Evolutionary conservation across 192 early-diverging fungal species (phyloP).

Genomic region (Phycomyces blakesleeanus): DNA sequence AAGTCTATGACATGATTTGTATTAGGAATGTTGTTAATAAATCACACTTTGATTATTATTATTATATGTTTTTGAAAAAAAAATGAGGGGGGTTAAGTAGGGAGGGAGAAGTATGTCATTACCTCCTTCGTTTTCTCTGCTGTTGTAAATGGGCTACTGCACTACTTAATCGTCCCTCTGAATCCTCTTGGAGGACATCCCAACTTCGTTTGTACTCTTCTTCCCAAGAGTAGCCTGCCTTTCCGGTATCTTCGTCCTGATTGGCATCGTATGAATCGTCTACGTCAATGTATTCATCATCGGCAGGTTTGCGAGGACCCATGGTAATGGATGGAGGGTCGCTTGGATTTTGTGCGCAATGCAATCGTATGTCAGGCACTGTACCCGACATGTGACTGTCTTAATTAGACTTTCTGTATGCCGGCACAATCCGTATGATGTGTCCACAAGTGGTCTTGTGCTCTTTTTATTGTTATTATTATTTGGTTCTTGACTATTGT

Average conservation of each 20-base stretch:
- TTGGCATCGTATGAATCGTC: slow-evolving; percentile 48
- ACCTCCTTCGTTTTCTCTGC: slow-evolving; percentile 64
- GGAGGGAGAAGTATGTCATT: too few species aligned
- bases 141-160: slow-evolving; percentile 70
- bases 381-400: too few species aligned
- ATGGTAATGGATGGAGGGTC: slow-evolving; percentile 13
- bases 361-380: too few species aligned
- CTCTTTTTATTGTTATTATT: too few species aligned
- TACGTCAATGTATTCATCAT: slow-evolving; percentile 55
- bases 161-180: slow-evolving; percentile 74
- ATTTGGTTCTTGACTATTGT: too few species aligned
- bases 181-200: slow-evolving; percentile 90
- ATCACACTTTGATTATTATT: too few species aligned
- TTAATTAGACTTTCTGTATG: too few species aligned
- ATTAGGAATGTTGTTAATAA: too few species aligned
- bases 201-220: slow-evolving; percentile 95
- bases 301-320: slow-evolving; percentile 12
- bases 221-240: slow-evolving; percentile 87
- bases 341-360: neutral
- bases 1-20: slow-evolving; percentile 26
- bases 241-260: slow-evolving; percentile 35
- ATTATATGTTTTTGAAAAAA: too few species aligned
- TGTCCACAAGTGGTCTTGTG: too few species aligned
- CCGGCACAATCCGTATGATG: too few species aligned
- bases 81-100: too few species aligned